Base-by-base conservation (phyloP, 202 grass and related monocot species). In the Saccharum hybrid region DNA sequence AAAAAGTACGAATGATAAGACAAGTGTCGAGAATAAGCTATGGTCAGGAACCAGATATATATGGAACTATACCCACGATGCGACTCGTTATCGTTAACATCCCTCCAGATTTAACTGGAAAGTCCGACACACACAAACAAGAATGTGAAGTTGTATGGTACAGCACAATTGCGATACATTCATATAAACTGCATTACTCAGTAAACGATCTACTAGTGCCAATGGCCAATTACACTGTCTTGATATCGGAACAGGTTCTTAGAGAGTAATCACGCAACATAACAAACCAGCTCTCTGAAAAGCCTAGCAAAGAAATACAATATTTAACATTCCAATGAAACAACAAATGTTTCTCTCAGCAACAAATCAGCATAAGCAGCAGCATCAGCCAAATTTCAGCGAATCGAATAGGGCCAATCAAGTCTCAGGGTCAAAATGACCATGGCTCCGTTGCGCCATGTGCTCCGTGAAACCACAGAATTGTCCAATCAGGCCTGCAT, bases 351-450 rank as follows among this genome's bases (percentile, higher is more conserved):
- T 36, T 36, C 34, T 36, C 34, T 36, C 4, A 4, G 0, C 34
- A 36, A 36, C 34, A 36, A 36, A 36, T 36, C 34, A 36, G 34
- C 34, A 36, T 36, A 36, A 5, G 34, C 34, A 36, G 34, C 34
- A 36, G 0, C 34, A 36, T 36, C 34, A 36, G 34, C 34, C 34
- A 36, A 36, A 36, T 36, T 36, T 36, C 34, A 36, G 34, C 34
- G 34, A 36, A 36, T 5, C 34, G 4, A 4, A 36, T 3, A 36
- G 34, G 34, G 31, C 31, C 31, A 34, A 34, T 63, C 28, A 48
- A 70, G 63, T 39, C 62, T 76, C 37, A 60, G 48, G n/a, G 52
- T 76, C 51, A 82, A 86, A 86, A 76, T 49, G 63, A 82, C 51
- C 33, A 10, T 37, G 40, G 21, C 10, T 40, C 72, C 4, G 10